Conservation (phyloP, 2,329 filamentous ascomycete species). For the Chaetomium olivaceum region DNA sequence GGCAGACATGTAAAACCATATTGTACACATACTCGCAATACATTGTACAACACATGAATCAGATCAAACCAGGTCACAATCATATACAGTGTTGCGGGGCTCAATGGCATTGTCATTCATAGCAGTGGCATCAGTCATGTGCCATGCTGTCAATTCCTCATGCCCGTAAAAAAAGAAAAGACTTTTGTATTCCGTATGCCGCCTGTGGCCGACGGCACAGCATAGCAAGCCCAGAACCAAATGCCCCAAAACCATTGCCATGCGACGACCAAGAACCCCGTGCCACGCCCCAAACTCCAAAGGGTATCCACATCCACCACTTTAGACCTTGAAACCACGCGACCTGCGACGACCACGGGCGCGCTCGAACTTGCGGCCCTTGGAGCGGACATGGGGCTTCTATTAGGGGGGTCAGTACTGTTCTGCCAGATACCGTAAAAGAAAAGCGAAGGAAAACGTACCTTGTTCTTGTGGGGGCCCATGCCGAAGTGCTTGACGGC, state of each 20-base stretch:
- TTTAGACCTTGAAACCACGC: slow-evolving; percentile 99
- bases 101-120: slow-evolving; percentile 27
- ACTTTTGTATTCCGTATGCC: slow-evolving; percentile 32
- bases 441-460: slow-evolving; percentile 44
- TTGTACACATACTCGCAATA: not conserved
- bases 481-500: slow-evolving; percentile 99
- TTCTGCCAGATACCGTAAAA: accelerated
- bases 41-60: not conserved
- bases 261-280: slow-evolving; percentile 28
- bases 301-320: slow-evolving; percentile 24
- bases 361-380: slow-evolving; percentile 99
- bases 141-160: slow-evolving; percentile 28
- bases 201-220: slow-evolving; percentile 16
- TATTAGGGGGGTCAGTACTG: slow-evolving; percentile 47
- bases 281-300: slow-evolving; percentile 29
- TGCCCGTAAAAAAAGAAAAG: slow-evolving; percentile 25
- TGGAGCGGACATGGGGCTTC: slow-evolving; percentile 97
- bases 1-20: not conserved
- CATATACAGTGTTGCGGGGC: not conserved
- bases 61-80: not conserved
- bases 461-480: slow-evolving; percentile 97
- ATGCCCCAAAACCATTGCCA: slow-evolving; percentile 29
- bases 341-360: slow-evolving; percentile 98
- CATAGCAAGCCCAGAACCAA: slow-evolving; percentile 27
- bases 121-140: slow-evolving; percentile 14